Conservation (phyloP, 78 protist genomes). For the Dictyostelium intermedium region DNA sequence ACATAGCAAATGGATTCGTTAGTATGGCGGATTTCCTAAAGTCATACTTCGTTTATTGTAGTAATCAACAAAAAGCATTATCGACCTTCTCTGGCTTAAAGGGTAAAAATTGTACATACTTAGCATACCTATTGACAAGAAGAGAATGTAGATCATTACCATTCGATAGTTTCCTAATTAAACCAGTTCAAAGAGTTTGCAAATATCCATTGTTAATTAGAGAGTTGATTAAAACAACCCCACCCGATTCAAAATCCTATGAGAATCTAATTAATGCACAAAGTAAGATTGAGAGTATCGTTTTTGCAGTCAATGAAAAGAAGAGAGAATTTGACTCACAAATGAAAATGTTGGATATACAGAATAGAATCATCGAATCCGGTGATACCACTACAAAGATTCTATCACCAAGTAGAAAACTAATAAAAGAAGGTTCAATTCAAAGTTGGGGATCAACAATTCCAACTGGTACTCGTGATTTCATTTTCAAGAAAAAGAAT, state of each 20-base stretch:
- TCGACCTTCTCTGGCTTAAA: slow-evolving; percentile 17
- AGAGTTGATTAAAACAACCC: slow-evolving; percentile 68
- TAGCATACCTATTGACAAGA: slow-evolving; percentile 59
- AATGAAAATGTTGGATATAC: slow-evolving; percentile 62
- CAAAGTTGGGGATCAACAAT: slow-evolving; percentile 3
- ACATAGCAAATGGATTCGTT: slow-evolving; percentile 40
- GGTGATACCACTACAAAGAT: slow-evolving; percentile 8
- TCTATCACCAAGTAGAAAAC: slow-evolving; percentile 61
- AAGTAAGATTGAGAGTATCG: slow-evolving; percentile 62
- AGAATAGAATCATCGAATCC: slow-evolving; percentile 16
- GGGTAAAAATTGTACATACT: slow-evolving; percentile 64
- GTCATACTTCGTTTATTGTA: slow-evolving; percentile 62
- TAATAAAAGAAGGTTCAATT: slow-evolving; percentile 42
- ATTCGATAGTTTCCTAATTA: slow-evolving; percentile 76
- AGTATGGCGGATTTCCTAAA: slow-evolving; percentile 28
- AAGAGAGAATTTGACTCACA: slow-evolving; percentile 77
- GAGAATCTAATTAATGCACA: slow-evolving; percentile 44
- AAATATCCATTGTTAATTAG: slow-evolving; percentile 77
- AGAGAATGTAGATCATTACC: slow-evolving; percentile 69
- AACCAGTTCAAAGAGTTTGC: slow-evolving; percentile 80
- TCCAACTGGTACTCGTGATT: not conserved
- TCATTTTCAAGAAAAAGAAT: slow-evolving; percentile 24
- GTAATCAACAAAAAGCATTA: slow-evolving; percentile 67
- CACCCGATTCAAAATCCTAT: slow-evolving; percentile 2
- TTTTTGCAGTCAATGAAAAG: slow-evolving; percentile 63